These are phyloP conservation scores for Pseudogymnoascus sp. DNA, from an alignment of 2,329 filamentous ascomycete species.

Conservation along the genomic window DNA sequence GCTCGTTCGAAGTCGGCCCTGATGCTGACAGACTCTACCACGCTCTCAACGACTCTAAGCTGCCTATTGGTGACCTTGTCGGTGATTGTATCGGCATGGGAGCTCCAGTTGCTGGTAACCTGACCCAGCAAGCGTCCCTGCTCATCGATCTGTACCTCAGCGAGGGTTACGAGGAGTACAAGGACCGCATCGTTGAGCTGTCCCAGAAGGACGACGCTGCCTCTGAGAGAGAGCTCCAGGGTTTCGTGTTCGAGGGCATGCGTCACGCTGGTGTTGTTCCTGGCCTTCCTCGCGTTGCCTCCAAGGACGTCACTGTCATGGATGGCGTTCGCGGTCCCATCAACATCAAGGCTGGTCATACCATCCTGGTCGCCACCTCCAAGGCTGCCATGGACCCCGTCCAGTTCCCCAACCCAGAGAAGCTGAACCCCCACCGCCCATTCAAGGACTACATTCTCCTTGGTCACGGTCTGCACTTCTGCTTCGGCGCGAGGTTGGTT, in stretches of 20 bases:
- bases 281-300: slow-evolving; percentile 42
- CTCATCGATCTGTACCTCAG: slow-evolving; percentile 45
- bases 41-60: slow-evolving; percentile 36
- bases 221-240: slow-evolving; percentile 39
- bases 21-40: slow-evolving; percentile 45
- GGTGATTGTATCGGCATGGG: slow-evolving; percentile 42
- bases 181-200: slow-evolving; percentile 41
- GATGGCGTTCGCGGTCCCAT: slow-evolving; percentile 41
- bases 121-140: slow-evolving; percentile 45
- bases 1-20: slow-evolving; percentile 39
- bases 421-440: slow-evolving; percentile 35
- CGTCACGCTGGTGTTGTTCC: slow-evolving; percentile 43
- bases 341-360: slow-evolving; percentile 36
- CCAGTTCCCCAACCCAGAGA: slow-evolving; percentile 34
- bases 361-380: slow-evolving; percentile 36
- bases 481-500: slow-evolving; percentile 33
- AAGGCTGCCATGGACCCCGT: slow-evolving; percentile 34
- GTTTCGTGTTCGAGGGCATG: slow-evolving; percentile 48
- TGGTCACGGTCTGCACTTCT: slow-evolving; percentile 34
- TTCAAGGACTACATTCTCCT: slow-evolving; percentile 33
- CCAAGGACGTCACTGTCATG: slow-evolving; percentile 32
- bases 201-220: slow-evolving; percentile 35
- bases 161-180: slow-evolving; percentile 41
- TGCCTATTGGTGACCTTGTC: slow-evolving; percentile 39
- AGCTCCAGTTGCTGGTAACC: slow-evolving; percentile 41